Evolutionary conservation across 768 basidiomycete genomes (phyloP).

Genomic region (Lactifluus piperatus): DNA sequence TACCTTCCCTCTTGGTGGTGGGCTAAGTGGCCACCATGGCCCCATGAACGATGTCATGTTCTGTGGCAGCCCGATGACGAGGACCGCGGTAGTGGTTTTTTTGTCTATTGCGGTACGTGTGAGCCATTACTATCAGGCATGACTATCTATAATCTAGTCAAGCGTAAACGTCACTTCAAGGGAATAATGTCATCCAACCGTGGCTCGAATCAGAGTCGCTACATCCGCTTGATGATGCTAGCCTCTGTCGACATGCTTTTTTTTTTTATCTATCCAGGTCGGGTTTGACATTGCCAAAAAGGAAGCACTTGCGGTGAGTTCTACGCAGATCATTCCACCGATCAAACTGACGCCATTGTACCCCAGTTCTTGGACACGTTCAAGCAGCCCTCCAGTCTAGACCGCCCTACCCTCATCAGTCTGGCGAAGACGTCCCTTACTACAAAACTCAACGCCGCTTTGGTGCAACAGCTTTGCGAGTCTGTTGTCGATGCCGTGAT

Average conservation of each 20-base stretch:
- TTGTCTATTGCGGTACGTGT: slow-evolving; percentile 33
- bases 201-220: slow-evolving; percentile 38
- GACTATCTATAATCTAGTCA: slow-evolving; percentile 24
- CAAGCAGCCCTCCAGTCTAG: slow-evolving; percentile 68
- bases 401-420: slow-evolving; percentile 85
- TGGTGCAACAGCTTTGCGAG: too few relatives aligned
- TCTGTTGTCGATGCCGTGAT: too few relatives aligned
- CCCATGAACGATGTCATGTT: too few relatives aligned
- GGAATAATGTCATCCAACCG: slow-evolving; percentile 24
- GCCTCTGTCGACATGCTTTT: slow-evolving; percentile 25
- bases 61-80: too few relatives aligned
- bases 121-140: slow-evolving; percentile 14
- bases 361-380: slow-evolving; percentile 86
- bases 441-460: too few relatives aligned
- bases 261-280: too few relatives aligned
- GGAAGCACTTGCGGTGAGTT: slow-evolving; percentile 73
- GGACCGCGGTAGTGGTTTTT: too few relatives aligned
- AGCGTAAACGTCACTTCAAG: slow-evolving; percentile 24
- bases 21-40: too few relatives aligned
- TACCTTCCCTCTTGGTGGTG: too few relatives aligned
- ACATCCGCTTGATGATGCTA: slow-evolving; percentile 35
- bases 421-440: slow-evolving; percentile 92
- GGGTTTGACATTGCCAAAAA: slow-evolving; percentile 97
- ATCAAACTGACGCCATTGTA: slow-evolving; percentile 19
- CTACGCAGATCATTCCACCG: slow-evolving; percentile 17